Conservation (phyloP, 805 yeast species). For the Sugiyamaella marilandica region DNA sequence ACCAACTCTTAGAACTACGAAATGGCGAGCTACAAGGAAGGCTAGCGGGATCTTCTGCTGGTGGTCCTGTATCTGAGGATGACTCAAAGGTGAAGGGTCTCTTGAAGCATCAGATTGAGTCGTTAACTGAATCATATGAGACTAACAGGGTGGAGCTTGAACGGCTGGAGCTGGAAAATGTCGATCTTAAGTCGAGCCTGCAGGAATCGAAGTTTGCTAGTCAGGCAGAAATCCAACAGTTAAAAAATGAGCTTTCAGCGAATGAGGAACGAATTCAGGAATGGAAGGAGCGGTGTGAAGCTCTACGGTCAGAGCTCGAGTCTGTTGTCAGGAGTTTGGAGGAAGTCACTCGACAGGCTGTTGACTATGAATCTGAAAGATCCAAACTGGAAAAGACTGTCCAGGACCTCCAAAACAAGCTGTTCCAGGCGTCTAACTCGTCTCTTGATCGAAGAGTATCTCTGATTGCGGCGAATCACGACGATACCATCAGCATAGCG, state of each 20-base stretch:
- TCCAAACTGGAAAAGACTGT: conserved; percentile 26
- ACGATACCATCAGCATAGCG: neutral
- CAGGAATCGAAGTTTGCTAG: conserved; percentile 22
- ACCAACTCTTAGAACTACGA: neutral
- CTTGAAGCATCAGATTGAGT: conserved; percentile 19
- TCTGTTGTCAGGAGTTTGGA: conserved; percentile 31
- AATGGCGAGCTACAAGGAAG: neutral
- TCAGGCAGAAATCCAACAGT: conserved; percentile 24
- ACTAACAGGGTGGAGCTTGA: conserved; percentile 23
- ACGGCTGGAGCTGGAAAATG: conserved; percentile 24
- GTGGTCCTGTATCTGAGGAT: neutral
- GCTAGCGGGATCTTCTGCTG: neutral
- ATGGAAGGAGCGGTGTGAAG: conserved; percentile 29
- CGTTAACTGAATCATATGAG: conserved; percentile 20
- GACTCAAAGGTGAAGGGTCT: conserved; percentile 13
- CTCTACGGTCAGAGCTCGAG: conserved; percentile 31
- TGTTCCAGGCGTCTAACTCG: conserved; percentile 14
- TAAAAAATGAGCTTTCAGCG: conserved; percentile 22
- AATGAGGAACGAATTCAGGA: conserved; percentile 23
- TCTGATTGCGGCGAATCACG: conserved; percentile 15
- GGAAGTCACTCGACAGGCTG: conserved; percentile 35
- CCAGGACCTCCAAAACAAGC: conserved; percentile 23
- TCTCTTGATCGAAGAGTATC: conserved; percentile 21
- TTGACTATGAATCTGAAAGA: conserved; percentile 33
- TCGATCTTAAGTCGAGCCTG: conserved; percentile 22